These are phyloP conservation scores for Tricholoma matsutake DNA, from an alignment of 768 basidiomycete species.

Conservation along the genomic window DNA sequence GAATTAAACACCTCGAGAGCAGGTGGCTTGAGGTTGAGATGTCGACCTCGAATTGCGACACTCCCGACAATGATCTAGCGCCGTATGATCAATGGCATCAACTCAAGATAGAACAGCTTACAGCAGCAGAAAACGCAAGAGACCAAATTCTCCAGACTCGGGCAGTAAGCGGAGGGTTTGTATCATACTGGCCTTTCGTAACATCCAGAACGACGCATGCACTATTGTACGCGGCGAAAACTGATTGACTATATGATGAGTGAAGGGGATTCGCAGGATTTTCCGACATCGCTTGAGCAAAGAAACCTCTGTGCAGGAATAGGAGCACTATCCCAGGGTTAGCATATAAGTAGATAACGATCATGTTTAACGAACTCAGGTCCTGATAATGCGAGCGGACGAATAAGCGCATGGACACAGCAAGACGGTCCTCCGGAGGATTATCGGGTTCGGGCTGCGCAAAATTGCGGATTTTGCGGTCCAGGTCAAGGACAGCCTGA, in stretches of 20 bases:
- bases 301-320: constrained; percentile 54
- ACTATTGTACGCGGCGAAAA: constrained; percentile 48
- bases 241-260: constrained; percentile 48
- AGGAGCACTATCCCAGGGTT: constrained; percentile 39
- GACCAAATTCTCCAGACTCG: constrained; percentile 63
- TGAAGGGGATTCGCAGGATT: constrained; percentile 44
- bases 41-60: constrained; percentile 44
- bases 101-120: constrained; percentile 24
- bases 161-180: constrained; percentile 43
- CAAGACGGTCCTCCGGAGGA: constrained; percentile 27
- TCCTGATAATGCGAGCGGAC: constrained; percentile 44
- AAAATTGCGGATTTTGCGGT: constrained; percentile 44
- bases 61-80: constrained; percentile 51
- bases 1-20: constrained; percentile 45
- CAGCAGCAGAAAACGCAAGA: constrained; percentile 51
- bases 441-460: constrained; percentile 23
- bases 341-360: constrained; percentile 6
- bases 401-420: constrained; percentile 39
- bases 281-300: constrained; percentile 53
- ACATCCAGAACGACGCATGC: constrained; percentile 44
- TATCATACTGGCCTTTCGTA: constrained; percentile 38
- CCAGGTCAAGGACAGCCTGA: constrained; percentile 44
- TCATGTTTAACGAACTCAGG: constrained; percentile 32
- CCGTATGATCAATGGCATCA: neutral
- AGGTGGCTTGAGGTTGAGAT: constrained; percentile 42